Evolutionary conservation across 1,284 basidiomycete genomes (phyloP).

Genomic region (Phellopilus nigrolimitatus): DNA sequence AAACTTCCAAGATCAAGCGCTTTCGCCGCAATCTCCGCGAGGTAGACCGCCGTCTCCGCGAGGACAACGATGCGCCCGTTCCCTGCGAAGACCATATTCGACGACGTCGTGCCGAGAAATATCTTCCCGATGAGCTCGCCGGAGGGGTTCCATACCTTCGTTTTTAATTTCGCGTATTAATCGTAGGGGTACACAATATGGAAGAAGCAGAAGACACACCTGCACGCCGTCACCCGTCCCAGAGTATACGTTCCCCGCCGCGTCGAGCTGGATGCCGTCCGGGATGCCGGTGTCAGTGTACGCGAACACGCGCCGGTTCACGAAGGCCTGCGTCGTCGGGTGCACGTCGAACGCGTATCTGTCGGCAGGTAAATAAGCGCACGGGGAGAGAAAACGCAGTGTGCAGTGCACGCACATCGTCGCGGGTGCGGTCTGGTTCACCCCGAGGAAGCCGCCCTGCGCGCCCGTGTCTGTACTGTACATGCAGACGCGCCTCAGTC

Average conservation of each 20-base stretch:
- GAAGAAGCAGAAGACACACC: conserved; percentile 29
- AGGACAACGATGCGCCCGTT: conserved; percentile 60
- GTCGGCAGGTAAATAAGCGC: neutral
- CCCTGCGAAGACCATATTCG: conserved; percentile 68
- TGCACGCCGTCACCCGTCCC: conserved; percentile 72
- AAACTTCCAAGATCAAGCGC: no score
- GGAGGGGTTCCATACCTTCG: conserved; percentile 55
- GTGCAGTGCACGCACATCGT: conserved; percentile 49
- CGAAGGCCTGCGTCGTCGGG: conserved; percentile 47
- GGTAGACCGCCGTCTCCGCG: conserved; percentile 61
- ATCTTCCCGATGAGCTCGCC: conserved; percentile 73
- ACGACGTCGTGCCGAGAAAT: conserved; percentile 51
- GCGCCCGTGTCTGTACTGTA: conserved; percentile 52
- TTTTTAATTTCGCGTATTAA: neutral
- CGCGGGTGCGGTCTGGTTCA: conserved; percentile 57
- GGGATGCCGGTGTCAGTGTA: conserved; percentile 63
- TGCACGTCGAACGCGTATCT: conserved; percentile 75
- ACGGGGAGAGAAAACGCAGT: neutral
- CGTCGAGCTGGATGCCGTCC: conserved; percentile 56
- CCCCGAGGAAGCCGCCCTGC: conserved; percentile 44
- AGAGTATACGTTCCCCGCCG: conserved; percentile 62
- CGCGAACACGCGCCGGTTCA: conserved; percentile 67
- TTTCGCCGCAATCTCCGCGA: conserved; percentile 49
- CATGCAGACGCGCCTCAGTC: no score
- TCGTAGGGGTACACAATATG: neutral